Conservation (phyloP, 2,329 filamentous ascomycete species). For the Monosporascus sp. region DNA sequence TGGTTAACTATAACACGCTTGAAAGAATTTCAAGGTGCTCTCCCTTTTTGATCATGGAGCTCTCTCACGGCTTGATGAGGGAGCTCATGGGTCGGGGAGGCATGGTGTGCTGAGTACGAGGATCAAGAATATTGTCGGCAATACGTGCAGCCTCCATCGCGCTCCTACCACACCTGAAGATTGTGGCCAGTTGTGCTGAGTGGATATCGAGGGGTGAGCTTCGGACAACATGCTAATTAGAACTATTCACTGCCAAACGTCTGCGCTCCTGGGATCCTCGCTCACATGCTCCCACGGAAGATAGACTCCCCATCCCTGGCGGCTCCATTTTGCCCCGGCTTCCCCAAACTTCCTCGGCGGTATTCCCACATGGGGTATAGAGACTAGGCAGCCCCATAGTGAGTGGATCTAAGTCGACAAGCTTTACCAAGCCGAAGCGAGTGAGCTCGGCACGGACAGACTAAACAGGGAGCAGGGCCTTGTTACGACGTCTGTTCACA, state of each 20-base stretch:
- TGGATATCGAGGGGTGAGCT: background rate
- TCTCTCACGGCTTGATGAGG: conserved; percentile 13
- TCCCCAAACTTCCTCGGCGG: conserved; percentile 15
- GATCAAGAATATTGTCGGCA: conserved; percentile 12
- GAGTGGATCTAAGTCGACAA: conserved; percentile 4
- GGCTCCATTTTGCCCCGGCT: conserved; percentile 11
- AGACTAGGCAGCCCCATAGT: background rate
- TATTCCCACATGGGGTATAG: conserved; percentile 1
- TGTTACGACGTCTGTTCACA: background rate
- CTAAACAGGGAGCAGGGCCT: background rate
- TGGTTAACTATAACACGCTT: conserved; percentile 9
- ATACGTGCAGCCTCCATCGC: conserved; percentile 4
- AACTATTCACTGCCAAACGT: background rate
- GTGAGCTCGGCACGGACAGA: background rate
- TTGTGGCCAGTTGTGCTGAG: background rate
- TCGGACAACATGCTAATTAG: conserved; percentile 8
- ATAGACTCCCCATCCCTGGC: conserved; percentile 6
- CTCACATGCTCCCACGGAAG: conserved; percentile 11
- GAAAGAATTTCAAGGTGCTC: conserved; percentile 8
- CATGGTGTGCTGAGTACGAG: conserved; percentile 8
- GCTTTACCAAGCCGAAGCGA: background rate
- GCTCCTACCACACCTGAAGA: conserved; percentile 9
- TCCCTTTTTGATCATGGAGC: conserved; percentile 14
- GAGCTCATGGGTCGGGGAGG: background rate
- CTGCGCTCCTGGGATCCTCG: conserved; percentile 7